Conservation (phyloP, 805 yeast genomes). For the Metschnikowia gruessii region DNA sequence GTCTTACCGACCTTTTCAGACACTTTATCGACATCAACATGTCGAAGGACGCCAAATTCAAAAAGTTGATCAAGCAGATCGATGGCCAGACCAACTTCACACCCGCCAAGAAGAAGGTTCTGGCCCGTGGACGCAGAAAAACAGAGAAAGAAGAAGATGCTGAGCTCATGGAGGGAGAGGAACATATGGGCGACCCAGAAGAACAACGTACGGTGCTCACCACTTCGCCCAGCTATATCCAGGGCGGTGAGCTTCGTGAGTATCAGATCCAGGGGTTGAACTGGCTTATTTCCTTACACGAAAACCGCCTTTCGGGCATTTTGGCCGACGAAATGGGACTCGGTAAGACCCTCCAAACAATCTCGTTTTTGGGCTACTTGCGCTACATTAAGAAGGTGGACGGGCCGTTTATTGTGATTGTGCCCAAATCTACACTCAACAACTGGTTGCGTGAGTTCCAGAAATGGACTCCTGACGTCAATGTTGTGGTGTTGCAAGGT, state of each 20-base stretch:
- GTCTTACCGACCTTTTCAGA: constrained; percentile 81
- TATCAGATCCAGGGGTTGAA: constrained; percentile 94
- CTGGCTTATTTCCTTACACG: constrained; percentile 88
- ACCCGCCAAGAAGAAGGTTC: constrained; percentile 23
- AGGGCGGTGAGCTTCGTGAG: constrained; percentile 74
- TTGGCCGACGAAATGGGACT: constrained; percentile 98
- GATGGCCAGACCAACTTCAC: constrained; percentile 48
- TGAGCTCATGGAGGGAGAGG: constrained; percentile 82
- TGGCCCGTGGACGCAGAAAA: constrained; percentile 62
- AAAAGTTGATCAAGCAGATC: constrained; percentile 53
- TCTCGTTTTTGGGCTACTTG: constrained; percentile 84
- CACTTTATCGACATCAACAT: constrained; percentile 84
- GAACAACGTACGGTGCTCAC: constrained; percentile 64
- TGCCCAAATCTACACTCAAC: constrained; percentile 93
- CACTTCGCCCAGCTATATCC: constrained; percentile 76
- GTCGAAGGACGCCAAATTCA: constrained; percentile 70
- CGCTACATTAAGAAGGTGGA: constrained; percentile 73
- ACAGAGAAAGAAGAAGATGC: constrained; percentile 96
- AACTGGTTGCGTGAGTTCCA: constrained; percentile 95
- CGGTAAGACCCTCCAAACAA: constrained; percentile 94
- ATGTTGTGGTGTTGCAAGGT: constrained; percentile 83
- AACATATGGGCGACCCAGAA: constrained; percentile 51
- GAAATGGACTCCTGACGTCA: constrained; percentile 95
- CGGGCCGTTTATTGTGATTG: constrained; percentile 90
- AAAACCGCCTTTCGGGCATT: constrained; percentile 86